A percentile compares a stretch with the other conserved stretches of the same genome.
Evolutionary conservation across 805 yeast species (phyloP).

Genomic region (Suhomyces sp.): DNA sequence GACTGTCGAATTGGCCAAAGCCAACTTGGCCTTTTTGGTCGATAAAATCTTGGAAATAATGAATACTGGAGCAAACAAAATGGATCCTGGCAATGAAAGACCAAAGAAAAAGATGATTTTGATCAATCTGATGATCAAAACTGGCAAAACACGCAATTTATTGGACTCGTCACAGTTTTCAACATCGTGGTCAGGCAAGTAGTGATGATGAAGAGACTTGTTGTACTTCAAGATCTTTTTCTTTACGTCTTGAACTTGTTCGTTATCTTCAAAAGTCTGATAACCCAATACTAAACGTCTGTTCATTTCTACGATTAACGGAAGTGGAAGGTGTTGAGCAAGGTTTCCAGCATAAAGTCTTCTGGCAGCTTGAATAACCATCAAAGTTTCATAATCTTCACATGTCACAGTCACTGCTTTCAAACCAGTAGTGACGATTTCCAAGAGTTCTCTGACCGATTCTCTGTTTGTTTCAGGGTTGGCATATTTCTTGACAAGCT

Average conservation of each 20-base stretch:
- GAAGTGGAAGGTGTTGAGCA: constrained; percentile 68
- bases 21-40: constrained; percentile 66
- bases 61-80: constrained; percentile 86
- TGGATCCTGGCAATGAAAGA: constrained; percentile 82
- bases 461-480: constrained; percentile 66
- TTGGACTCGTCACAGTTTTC: constrained; percentile 52
- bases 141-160: constrained; percentile 45
- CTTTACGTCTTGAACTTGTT: constrained; percentile 59
- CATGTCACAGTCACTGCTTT: constrained; percentile 85
- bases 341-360: constrained; percentile 79
- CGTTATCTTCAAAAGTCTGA: constrained; percentile 66
- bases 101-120: constrained; percentile 55
- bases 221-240: constrained; percentile 70
- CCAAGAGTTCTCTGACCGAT: constrained; percentile 71
- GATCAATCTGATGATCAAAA: constrained; percentile 56
- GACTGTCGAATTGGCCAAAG: constrained; percentile 82
- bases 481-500: constrained; percentile 61
- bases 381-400: constrained; percentile 83
- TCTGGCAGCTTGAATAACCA: constrained; percentile 89
- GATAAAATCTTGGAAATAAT: constrained; percentile 74
- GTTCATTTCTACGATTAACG: constrained; percentile 86
- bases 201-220: constrained; percentile 46
- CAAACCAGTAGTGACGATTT: constrained; percentile 67
- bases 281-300: constrained; percentile 83
- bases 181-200: constrained; percentile 60